Evolutionary conservation across 495 filamentous ascomycete species (phyloP), one percentile per base, ranked within the genome.

Genomic region (Penicillium maclennaniae): DNA sequence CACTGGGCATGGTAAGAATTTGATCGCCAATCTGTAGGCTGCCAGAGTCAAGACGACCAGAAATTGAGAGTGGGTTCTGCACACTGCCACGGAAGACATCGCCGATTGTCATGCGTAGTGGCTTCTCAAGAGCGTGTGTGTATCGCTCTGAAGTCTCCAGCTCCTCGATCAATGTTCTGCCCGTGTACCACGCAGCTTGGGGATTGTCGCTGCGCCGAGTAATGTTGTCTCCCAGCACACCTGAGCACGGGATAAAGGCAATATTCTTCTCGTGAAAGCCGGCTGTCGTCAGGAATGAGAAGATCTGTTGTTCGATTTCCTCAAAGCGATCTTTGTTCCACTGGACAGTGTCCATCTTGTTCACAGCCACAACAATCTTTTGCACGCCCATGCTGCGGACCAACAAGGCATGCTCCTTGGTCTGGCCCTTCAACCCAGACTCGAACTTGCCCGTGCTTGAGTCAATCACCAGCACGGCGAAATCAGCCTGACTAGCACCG

Each of bases 381-480:
- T 88, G 85, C 0, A 97, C 88, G 0, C 93, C 93, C 81, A 97
- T 92, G 61, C 91, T 96, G 43, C 92, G 84, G 10, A 93, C 84
- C 19, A 98, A 79, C 14, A 97, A 73, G 7, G 91, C 87, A 63
- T 98, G 93, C 59, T 98, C 95, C 65, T 87, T 89, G 0, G 93
- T 98, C 67, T 98, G 93, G 1, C 93, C 93, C 59, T 86, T 92
- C 36, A 98, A 78, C 0, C 93, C 93, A 0, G 90, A 87, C 66
- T 98, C 93, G 56, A 97, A 97, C 21, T 88, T 90, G 20, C 92
- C 91, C 0, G 80, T 86, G 46, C 85, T 83, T 20, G 93, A 85
- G 67, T 98, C 93, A 47, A 98, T 88, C 31, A 98, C 93, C 6
- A 98, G 76, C 8, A 98, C 87, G 0, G 92, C 95, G 66, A 97